Conservation (phyloP, 1,284 basidiomycete species). For the Apiotrichum gamsii region DNA sequence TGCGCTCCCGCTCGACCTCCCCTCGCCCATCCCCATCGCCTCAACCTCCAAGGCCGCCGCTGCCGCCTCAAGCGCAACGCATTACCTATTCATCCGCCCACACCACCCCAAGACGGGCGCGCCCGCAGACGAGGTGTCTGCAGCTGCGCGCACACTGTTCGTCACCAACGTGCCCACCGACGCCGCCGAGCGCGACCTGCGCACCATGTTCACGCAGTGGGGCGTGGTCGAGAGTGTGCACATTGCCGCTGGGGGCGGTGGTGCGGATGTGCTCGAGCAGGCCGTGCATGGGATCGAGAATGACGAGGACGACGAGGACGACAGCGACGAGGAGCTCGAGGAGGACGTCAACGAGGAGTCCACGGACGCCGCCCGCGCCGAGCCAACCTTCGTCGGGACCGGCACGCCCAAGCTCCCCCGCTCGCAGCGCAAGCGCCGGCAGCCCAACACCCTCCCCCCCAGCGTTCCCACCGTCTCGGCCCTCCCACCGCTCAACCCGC, state of each 20-base stretch:
- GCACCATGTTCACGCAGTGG: conserved; percentile 62
- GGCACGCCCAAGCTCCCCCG: conserved; percentile 37
- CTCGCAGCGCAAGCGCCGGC: conserved; percentile 16
- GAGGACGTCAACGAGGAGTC: conserved; percentile 46
- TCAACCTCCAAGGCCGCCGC: conserved; percentile 6
- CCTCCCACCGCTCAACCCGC: conserved; percentile 27
- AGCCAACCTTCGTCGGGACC: conserved; percentile 51
- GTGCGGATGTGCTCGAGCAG: conserved; percentile 32
- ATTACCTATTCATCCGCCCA: conserved; percentile 41
- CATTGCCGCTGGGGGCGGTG: conserved; percentile 45
- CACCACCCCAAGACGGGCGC: conserved; percentile 14
- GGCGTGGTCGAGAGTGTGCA: conserved; percentile 70
- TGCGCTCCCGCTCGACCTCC: conserved; percentile 28
- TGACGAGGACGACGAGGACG: conserved; percentile 25
- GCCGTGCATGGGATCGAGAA: conserved; percentile 27
- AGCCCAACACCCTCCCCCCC: conserved; percentile 57
- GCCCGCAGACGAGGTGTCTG: conserved; percentile 26
- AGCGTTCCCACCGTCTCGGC: conserved; percentile 42
- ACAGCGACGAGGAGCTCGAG: conserved; percentile 44
- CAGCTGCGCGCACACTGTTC: conserved; percentile 62
- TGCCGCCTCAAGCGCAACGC: conserved; percentile 22
- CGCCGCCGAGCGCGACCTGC: conserved; percentile 68
- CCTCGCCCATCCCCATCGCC: conserved; percentile 22
- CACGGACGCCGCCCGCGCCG: conserved; percentile 26
- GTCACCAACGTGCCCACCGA: conserved; percentile 79